Evolutionary conservation across 371 early-diverging fungal species (phyloP), one percentile per base, ranked within the genome.

Genomic region (Mortierella sp.): DNA sequence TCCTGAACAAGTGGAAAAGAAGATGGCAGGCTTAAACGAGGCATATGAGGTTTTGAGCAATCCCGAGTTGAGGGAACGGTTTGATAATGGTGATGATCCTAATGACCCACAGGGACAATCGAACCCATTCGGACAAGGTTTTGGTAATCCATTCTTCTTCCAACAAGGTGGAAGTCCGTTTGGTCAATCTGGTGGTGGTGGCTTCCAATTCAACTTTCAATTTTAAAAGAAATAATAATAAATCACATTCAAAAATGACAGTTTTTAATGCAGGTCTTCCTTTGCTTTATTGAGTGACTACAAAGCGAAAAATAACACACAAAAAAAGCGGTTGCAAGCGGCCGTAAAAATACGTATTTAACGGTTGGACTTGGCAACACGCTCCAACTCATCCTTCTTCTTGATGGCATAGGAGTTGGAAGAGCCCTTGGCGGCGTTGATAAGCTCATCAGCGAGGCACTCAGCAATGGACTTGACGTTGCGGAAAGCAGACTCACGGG

Each of bases 361-460:
- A 86, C 95, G 90, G 89, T 95, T 95, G 78, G 90, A 90, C 85
- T 96, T 97, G 84, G 97, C 98, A 80, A 97, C 96, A 92, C 98
- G 97, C 89, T 98, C 99, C 67, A 99, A 91, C 90, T 99, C 99
- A 88, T 99, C 99, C 96, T 99, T 99, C 96, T 99, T 99, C 95
- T 99, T 97, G 93, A 98, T 99, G 85, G 98, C 99, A 84, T 98
- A 99, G 63, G 96, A 96, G 96, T 98, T 98, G 87, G 98, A 96
- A 64, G 98, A 97, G 76, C 99, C 99, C 93, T 85, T 96, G 83
- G 97, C 95, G 74, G 99, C 99, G 91, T 98, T 98, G 92, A 99
- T 99, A 84, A 99, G 93, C 89, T 99, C 99, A 89, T 99, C 99
- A 84, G 99, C 99, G 77, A 99, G 95, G 90, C 99, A 98, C 91